Evolutionary conservation across 768 basidiomycete genomes (phyloP).

Genomic region (Lactarius deliciosus): DNA sequence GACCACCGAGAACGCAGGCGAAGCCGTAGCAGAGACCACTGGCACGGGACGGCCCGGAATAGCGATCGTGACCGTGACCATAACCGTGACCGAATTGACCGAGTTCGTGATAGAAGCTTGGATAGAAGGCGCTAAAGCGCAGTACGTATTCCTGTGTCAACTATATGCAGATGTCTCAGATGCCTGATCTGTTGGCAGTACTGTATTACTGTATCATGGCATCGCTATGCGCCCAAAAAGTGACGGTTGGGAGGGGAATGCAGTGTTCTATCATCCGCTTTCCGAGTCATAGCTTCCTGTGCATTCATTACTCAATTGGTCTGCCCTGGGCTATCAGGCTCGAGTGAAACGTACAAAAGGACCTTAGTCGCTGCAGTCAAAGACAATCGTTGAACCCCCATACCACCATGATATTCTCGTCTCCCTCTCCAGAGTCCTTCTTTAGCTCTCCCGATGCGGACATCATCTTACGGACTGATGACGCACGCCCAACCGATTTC

Average conservation of each 20-base stretch:
- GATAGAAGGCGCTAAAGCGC: constrained; percentile 21
- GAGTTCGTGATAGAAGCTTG: constrained; percentile 1
- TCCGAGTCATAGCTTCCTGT: constrained; percentile 15
- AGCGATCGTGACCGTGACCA: constrained; percentile 23
- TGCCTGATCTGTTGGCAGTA: background rate
- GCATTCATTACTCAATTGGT: constrained; percentile 8
- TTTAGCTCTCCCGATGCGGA: constrained; percentile 54
- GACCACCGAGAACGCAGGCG: constrained; percentile 50
- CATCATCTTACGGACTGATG: constrained; percentile 48
- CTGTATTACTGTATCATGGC: background rate
- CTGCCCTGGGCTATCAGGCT: constrained; percentile 12
- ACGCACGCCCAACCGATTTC: constrained; percentile 45
- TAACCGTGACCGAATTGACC: background rate
- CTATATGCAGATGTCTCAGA: constrained; percentile 5
- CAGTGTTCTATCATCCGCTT: constrained; percentile 1
- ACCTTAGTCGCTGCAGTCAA: background rate
- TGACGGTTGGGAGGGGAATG: constrained; percentile 17
- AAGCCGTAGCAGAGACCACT: constrained; percentile 39
- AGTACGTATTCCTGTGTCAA: constrained; percentile 10
- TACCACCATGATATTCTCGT: constrained; percentile 13
- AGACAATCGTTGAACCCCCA: background rate
- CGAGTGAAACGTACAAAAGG: constrained; percentile 16
- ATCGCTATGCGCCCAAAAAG: background rate
- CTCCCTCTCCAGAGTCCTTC: constrained; percentile 22
- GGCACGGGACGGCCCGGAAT: constrained; percentile 5